Evolutionary conservation across 805 yeast genomes (phyloP).

Genomic region (Wickerhamomyces alni): DNA sequence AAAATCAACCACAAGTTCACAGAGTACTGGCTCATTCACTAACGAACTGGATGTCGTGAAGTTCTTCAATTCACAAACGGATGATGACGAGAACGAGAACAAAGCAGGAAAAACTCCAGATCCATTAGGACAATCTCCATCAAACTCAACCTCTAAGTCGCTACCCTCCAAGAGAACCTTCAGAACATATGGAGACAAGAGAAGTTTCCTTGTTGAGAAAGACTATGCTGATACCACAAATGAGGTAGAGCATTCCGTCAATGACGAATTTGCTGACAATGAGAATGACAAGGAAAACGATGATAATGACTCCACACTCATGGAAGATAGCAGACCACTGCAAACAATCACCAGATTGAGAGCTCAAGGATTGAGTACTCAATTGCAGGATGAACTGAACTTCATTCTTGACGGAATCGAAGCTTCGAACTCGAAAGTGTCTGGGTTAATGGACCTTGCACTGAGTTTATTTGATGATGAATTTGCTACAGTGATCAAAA

Average conservation of each 20-base stretch:
- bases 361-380: constrained; percentile 29
- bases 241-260: constrained; percentile 5
- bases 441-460: constrained; percentile 22
- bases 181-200: constrained; percentile 24
- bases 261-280: constrained; percentile 12
- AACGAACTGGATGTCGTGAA: constrained; percentile 10
- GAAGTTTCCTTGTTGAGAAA: constrained; percentile 21
- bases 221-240: constrained; percentile 6
- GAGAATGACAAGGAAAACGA: constrained; percentile 3
- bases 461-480: constrained; percentile 17
- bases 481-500: constrained; percentile 13
- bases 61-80: constrained; percentile 8
- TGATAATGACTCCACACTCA: constrained; percentile 6
- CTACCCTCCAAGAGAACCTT: constrained; percentile 5
- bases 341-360: constrained; percentile 25
- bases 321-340: constrained; percentile 3
- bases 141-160: background rate
- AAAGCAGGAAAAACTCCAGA: too few species aligned
- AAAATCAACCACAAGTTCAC: background rate
- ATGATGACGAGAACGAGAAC: too few species aligned
- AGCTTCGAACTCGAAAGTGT: constrained; percentile 9
- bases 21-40: too few species aligned
- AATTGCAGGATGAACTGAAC: constrained; percentile 30
- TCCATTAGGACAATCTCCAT: background rate
- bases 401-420: constrained; percentile 24